Evolutionary conservation across 495 filamentous ascomycete species (phyloP).

Genomic region (Penicillium pulvis): DNA sequence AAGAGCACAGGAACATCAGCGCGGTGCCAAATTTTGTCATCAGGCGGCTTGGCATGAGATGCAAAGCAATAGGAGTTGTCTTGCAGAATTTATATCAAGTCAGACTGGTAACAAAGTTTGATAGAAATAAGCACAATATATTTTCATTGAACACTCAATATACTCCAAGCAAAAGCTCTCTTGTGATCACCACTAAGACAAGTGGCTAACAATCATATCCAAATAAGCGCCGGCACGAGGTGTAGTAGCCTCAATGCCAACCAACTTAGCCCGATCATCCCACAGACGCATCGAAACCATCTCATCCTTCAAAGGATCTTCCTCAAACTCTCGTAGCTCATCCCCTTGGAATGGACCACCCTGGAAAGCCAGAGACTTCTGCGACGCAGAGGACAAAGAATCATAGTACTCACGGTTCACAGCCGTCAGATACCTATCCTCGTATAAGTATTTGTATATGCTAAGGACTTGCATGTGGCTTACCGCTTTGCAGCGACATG

Average conservation of each 20-base stretch:
- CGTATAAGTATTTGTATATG: neutral
- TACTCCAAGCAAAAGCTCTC: neutral
- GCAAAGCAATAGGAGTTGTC: too few relatives aligned
- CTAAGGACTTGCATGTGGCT: neutral
- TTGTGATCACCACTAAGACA: slow-evolving; percentile 6
- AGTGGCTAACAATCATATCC: slow-evolving; percentile 32
- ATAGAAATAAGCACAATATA: neutral
- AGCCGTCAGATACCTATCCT: slow-evolving; percentile 40
- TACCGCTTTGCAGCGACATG: slow-evolving; percentile 52
- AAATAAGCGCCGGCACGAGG: slow-evolving; percentile 33
- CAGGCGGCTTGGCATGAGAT: too few relatives aligned
- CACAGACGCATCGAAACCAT: slow-evolving; percentile 45
- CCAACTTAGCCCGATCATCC: slow-evolving; percentile 47
- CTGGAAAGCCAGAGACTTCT: slow-evolving; percentile 44
- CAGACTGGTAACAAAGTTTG: too few relatives aligned
- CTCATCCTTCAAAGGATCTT: slow-evolving; percentile 37
- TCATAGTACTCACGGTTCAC: slow-evolving; percentile 39
- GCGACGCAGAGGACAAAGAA: slow-evolving; percentile 39
- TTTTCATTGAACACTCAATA: neutral
- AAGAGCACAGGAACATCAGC: too few relatives aligned
- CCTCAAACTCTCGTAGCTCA: slow-evolving; percentile 32
- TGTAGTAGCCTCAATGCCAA: slow-evolving; percentile 30
- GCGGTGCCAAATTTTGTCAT: too few relatives aligned
- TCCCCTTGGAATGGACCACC: slow-evolving; percentile 44
- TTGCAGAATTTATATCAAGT: too few relatives aligned